phyloP scores from a whole-genome alignment of 805 yeast species.

The Sungouiozyma ichnusensis region DNA sequence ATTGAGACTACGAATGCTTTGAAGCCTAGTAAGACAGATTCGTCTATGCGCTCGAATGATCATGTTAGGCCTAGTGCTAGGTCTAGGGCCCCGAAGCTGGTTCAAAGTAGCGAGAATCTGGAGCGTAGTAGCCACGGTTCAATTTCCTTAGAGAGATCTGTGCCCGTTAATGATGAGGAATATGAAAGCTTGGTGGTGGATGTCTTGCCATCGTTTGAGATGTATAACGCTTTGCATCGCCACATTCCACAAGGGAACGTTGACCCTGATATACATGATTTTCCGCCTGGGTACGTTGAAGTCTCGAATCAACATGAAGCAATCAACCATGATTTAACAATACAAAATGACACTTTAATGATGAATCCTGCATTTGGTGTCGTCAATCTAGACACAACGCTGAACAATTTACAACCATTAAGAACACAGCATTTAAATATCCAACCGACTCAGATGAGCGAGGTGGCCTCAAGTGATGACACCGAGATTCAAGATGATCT shows the following conservation, averaged over 20 bases:
- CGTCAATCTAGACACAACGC: too few species aligned
- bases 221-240: conserved; percentile 20
- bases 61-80: not conserved
- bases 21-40: not conserved
- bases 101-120: not conserved
- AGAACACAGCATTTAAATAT: conserved; percentile 10
- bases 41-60: not conserved
- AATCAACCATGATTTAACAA: not conserved
- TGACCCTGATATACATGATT: conserved; percentile 12
- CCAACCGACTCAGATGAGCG: not conserved
- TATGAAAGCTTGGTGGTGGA: conserved; percentile 11
- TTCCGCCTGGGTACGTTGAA: conserved; percentile 12
- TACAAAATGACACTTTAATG: not conserved
- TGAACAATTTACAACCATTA: conserved; percentile 4
- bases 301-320: not conserved
- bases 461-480: not conserved
- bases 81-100: not conserved
- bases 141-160: not conserved
- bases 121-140: not conserved
- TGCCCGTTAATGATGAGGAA: not conserved
- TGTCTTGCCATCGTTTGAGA: conserved; percentile 20
- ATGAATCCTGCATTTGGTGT: not conserved
- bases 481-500: conserved; percentile 8
- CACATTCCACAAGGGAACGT: conserved; percentile 18
- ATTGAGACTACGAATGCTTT: not conserved